A percentile compares a stretch with the other conserved stretches of the same genome.
Conservation (phyloP, 192 early-diverging fungal genomes). For the Linnemannia elongata region DNA sequence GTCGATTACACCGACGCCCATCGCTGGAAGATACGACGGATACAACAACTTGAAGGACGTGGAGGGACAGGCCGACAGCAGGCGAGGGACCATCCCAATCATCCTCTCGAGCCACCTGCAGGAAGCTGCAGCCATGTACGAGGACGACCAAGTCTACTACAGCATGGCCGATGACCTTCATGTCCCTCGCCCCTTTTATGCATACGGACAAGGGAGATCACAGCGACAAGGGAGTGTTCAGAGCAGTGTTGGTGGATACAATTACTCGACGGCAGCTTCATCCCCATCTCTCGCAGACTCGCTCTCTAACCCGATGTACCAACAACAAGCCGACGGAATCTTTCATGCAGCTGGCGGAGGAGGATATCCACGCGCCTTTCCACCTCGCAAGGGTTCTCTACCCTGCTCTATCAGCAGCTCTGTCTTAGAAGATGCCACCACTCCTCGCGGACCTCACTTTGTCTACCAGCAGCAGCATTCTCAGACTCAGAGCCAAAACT, state of each 20-base stretch:
- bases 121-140: neutral
- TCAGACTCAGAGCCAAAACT: neutral
- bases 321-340: conserved; percentile 29
- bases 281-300: conserved; percentile 53
- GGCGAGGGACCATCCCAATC: conserved; percentile 41
- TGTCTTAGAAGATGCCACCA: neutral
- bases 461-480: neutral
- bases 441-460: neutral
- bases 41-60: neutral
- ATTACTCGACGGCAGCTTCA: conserved; percentile 41
- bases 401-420: conserved; percentile 24
- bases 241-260: conserved; percentile 47
- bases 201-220: conserved; percentile 30
- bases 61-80: neutral
- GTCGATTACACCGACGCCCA: neutral
- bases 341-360: neutral
- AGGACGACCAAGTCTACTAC: neutral
- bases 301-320: conserved; percentile 54
- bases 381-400: conserved; percentile 36
- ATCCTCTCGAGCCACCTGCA: conserved; percentile 35
- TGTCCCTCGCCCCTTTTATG: conserved; percentile 39
- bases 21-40: neutral
- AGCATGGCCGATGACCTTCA: conserved; percentile 22
- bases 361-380: neutral
- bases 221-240: conserved; percentile 51